Conservation (phyloP, 208 protist species). For the Histomonas meleagridis region DNA sequence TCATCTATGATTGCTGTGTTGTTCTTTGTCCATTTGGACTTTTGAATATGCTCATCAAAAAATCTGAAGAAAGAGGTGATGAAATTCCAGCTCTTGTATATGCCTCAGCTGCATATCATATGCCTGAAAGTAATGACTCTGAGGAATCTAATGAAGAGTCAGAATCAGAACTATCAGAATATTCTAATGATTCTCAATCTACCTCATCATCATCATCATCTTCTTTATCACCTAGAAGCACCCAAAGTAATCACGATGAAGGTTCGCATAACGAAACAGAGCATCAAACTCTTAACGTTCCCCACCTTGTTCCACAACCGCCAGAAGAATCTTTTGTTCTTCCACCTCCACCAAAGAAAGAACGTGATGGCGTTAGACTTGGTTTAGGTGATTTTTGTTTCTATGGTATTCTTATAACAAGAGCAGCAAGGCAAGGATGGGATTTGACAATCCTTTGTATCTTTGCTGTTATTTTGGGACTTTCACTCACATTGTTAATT, state of each 20-base stretch:
- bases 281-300: too few species aligned
- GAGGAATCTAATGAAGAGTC: too few species aligned
- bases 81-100: constrained; percentile 15
- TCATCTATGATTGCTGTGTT: constrained; percentile 29
- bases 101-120: not conserved
- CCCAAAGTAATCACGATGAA: too few species aligned
- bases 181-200: not conserved
- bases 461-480: not conserved
- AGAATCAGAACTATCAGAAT: not conserved
- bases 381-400: constrained; percentile 33
- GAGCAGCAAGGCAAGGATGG: constrained; percentile 12
- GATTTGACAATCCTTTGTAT: not conserved
- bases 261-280: too few species aligned
- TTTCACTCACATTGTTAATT: not conserved
- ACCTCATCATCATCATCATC: too few species aligned
- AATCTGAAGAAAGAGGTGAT: constrained; percentile 13
- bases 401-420: constrained; percentile 18
- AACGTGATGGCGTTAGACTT: constrained; percentile 13
- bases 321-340: too few species aligned
- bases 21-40: constrained; percentile 4
- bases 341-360: too few species aligned
- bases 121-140: too few species aligned
- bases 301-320: too few species aligned
- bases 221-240: too few species aligned
- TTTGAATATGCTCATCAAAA: not conserved